Base-by-base conservation (phyloP, 164 flowering plant species). In the Pachysandra terminalis region DNA sequence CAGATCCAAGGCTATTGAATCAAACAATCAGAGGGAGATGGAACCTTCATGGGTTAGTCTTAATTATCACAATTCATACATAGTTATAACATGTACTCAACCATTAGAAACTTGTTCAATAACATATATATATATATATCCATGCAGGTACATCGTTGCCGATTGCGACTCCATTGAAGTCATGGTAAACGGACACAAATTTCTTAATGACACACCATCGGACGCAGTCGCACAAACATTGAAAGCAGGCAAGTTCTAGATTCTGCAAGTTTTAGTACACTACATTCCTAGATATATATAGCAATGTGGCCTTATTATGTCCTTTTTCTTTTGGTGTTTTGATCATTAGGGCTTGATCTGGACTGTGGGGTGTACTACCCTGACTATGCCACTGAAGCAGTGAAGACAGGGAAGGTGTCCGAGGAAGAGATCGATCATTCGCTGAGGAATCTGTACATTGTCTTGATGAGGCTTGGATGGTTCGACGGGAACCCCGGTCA, bases 101-200 rank as follows among this genome's bases (percentile, higher is more conserved):
- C n/a, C n/a, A n/a, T n/a, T n/a, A n/a, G n/a, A n/a, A n/a, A n/a
- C n/a, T n/a, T n/a, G n/a, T n/a, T 32, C 37, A 32, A 32, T 32
- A 7, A 32, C 7, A 32, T n/a, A n/a, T n/a, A 32, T 32, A 3
- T 3, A 32, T 32, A 32, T 32, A 3, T 7, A 32, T 32, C 5
- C 37, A 55, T 67, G 27, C 27, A 22, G 62, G 37, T 77, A 74
- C 53, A 65, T 74, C 9, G 77, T 74, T 0, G 64, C 81, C 0
- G 81, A 78, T 49, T 78, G 78, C 67, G 81, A 78, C 54, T 69
- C 79, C 5, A 56, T 79, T 19, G 26, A 60, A 56, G 77, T 64
- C 5, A 75, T 75, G 27, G 76, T 69, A 4, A 51, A 69, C 9
- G 26, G 32, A 3, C 75, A 78, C 16, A 71, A 74, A 57, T 78